Evolutionary conservation across 1,284 basidiomycete species (phyloP).

Genomic region (Pyrrhoderma noxium): DNA sequence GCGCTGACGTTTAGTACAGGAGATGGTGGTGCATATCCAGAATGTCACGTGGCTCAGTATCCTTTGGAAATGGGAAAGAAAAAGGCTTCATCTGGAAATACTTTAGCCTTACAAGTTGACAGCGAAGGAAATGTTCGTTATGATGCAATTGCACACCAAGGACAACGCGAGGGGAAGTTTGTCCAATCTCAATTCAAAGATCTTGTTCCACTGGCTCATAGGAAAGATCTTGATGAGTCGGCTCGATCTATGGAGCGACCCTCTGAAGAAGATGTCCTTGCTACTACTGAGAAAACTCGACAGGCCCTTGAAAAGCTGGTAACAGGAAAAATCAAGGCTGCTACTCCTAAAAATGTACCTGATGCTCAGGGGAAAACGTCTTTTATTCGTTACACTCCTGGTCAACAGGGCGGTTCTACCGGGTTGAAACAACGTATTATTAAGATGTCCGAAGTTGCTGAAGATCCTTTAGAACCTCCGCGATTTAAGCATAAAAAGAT

Average conservation of each 20-base stretch:
- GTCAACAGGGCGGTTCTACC: constrained; percentile 66
- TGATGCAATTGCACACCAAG: constrained; percentile 94
- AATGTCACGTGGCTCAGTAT: constrained; percentile 97
- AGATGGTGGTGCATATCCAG: constrained; percentile 93
- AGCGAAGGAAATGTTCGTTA: constrained; percentile 94
- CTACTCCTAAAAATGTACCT: constrained; percentile 85
- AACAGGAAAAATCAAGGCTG: constrained; percentile 93
- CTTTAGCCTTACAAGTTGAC: constrained; percentile 94
- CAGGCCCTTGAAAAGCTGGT: constrained; percentile 90
- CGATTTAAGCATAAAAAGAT: constrained; percentile 99
- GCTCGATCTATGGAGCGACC: constrained; percentile 82
- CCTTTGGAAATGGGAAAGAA: constrained; percentile 93
- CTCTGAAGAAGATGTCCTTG: constrained; percentile 83
- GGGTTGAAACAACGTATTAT: constrained; percentile 92
- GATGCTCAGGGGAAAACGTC: constrained; percentile 72
- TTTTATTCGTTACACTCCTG: constrained; percentile 96
- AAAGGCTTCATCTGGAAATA: constrained; percentile 89
- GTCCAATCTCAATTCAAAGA: constrained; percentile 97
- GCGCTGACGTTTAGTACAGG: constrained; percentile 34
- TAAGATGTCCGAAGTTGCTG: constrained; percentile 96
- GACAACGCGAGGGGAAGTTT: constrained; percentile 77
- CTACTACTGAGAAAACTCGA: constrained; percentile 85
- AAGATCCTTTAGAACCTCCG: constrained; percentile 96
- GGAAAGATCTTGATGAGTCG: constrained; percentile 79
- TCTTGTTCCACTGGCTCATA: constrained; percentile 86